Percentiles rank a stretch among this genome's conserved stretches.
Evolutionary conservation across 331 rosid species (phyloP).

Genomic region (Dryas integrifolia): DNA sequence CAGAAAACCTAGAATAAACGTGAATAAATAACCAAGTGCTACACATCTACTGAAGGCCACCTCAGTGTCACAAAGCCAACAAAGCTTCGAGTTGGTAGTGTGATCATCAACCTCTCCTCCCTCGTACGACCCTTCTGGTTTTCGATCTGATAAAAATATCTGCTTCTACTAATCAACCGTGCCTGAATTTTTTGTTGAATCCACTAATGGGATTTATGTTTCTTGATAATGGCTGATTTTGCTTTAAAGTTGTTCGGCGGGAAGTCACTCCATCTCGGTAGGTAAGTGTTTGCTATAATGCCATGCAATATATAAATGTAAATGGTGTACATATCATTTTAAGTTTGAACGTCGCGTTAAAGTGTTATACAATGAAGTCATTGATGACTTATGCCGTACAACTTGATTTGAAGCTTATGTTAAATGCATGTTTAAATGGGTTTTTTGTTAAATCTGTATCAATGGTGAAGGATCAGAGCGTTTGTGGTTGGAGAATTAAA

Average conservation of each 20-base stretch:
- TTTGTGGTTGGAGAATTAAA: conserved; percentile 12
- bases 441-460: too few relatives aligned
- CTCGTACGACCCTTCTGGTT: not conserved
- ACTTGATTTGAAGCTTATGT: too few relatives aligned
- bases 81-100: not conserved
- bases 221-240: conserved; percentile 29
- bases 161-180: not conserved
- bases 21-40: conserved; percentile 16
- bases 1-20: conserved; percentile 17
- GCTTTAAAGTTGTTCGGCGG: conserved; percentile 3
- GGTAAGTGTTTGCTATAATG: conserved; percentile 10
- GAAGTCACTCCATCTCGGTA: conserved; percentile 15
- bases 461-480: conserved; percentile 29
- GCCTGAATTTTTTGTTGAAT: not conserved
- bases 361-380: too few relatives aligned
- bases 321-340: too few relatives aligned
- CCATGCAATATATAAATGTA: not conserved
- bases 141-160: not conserved
- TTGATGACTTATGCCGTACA: too few relatives aligned
- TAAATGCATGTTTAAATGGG: too few relatives aligned
- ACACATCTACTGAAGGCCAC: not conserved
- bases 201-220: conserved; percentile 12
- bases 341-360: too few relatives aligned
- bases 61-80: too few relatives aligned
- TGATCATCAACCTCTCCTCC: not conserved